Conservation (phyloP, 495 filamentous ascomycete genomes). For the Penicillium coprophilum region DNA sequence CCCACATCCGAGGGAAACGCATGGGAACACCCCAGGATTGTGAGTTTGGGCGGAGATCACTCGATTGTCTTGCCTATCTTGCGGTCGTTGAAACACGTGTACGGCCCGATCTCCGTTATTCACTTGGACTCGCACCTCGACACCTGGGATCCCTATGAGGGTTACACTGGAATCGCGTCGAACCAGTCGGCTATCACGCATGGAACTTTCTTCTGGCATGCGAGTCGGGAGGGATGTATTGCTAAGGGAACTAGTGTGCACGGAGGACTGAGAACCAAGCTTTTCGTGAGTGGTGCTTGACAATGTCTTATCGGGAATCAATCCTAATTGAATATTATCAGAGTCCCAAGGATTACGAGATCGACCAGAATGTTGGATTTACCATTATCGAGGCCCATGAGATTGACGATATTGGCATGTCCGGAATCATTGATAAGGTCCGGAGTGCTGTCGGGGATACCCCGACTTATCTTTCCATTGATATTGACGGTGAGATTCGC, state of each 20-base stretch:
- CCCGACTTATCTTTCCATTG: slow-evolving; percentile 30
- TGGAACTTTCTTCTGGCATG: slow-evolving; percentile 37
- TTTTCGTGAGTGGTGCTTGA: slow-evolving; percentile 9
- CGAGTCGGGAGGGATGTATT: slow-evolving; percentile 24
- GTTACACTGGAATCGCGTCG: slow-evolving; percentile 26
- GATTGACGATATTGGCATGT: slow-evolving; percentile 31
- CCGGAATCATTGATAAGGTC: slow-evolving; percentile 21
- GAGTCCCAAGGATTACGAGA: slow-evolving; percentile 23
- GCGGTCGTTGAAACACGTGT: slow-evolving; percentile 53
- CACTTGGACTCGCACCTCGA: slow-evolving; percentile 63
- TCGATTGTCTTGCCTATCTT: slow-evolving; percentile 61
- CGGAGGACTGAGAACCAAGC: slow-evolving; percentile 25
- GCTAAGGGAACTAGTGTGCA: slow-evolving; percentile 28
- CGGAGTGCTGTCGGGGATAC: slow-evolving; percentile 19
- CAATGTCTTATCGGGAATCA: background rate
- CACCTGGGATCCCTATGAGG: slow-evolving; percentile 50
- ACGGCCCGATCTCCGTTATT: slow-evolving; percentile 55
- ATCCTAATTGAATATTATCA: background rate
- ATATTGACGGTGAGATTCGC: slow-evolving; percentile 27
- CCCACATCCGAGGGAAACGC: slow-evolving; percentile 23
- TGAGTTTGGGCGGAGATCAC: slow-evolving; percentile 63
- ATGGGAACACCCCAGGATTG: slow-evolving; percentile 36
- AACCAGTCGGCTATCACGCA: slow-evolving; percentile 33
- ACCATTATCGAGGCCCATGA: slow-evolving; percentile 22
- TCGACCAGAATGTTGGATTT: slow-evolving; percentile 27